Evolutionary conservation across 2,329 filamentous ascomycete species (phyloP).

Genomic region (Arthrobotrys musiformis): DNA sequence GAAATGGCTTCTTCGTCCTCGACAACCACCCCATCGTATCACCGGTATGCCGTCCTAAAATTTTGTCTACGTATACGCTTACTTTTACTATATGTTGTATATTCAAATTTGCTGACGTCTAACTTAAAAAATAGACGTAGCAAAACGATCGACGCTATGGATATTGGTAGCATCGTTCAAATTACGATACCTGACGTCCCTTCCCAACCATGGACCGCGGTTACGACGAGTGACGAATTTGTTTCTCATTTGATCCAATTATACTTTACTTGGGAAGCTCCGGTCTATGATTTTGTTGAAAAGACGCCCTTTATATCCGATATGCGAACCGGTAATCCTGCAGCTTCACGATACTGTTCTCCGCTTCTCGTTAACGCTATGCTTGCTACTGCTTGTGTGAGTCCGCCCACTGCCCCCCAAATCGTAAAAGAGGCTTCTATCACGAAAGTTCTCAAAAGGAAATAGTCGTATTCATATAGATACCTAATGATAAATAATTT

Average conservation of each 20-base stretch:
- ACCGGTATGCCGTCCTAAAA: constrained; percentile 39
- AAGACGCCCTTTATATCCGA: constrained; percentile 34
- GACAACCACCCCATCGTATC: background rate
- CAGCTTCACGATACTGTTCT: constrained; percentile 36
- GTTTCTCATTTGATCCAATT: constrained; percentile 50
- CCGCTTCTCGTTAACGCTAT: constrained; percentile 39
- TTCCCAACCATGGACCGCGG: constrained; percentile 48
- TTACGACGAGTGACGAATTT: constrained; percentile 41
- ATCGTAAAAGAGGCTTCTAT: background rate
- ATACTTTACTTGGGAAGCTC: constrained; percentile 48
- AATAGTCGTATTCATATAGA: background rate
- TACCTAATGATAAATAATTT: background rate
- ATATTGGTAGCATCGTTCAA: constrained; percentile 46
- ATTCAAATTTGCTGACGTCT: background rate
- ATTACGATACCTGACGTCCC: constrained; percentile 42
- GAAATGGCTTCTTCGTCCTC: background rate
- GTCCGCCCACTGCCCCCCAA: background rate
- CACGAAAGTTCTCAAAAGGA: background rate
- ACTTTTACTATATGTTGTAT: too few relatives aligned
- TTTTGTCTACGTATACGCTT: too few relatives aligned
- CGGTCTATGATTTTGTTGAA: constrained; percentile 43
- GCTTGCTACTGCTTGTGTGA: constrained; percentile 39
- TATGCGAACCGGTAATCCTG: constrained; percentile 17
- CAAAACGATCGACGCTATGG: constrained; percentile 37
- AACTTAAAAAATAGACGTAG: background rate